These are phyloP conservation scores for Botrytis tulipae DNA, from an alignment of 2,329 filamentous ascomycete genomes.

Conservation along the genomic window DNA sequence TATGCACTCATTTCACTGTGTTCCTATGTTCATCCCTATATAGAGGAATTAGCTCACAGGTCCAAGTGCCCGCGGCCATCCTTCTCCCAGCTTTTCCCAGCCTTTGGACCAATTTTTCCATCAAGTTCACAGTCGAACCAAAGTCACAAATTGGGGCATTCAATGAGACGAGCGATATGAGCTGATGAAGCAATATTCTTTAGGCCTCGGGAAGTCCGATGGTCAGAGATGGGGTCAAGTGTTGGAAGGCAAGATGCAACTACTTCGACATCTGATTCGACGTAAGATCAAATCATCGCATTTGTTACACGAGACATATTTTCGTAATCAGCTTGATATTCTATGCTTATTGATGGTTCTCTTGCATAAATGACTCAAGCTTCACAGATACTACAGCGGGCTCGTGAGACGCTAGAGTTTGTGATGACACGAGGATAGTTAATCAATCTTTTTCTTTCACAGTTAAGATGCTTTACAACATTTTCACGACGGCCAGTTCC, in stretches of 20 bases:
- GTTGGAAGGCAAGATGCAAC: not conserved
- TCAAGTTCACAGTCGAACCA: not conserved
- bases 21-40: not conserved
- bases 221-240: not conserved
- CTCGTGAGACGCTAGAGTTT: no score
- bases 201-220: not conserved
- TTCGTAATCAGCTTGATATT: not conserved
- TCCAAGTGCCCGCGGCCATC: not conserved
- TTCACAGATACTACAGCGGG: no score
- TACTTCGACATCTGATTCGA: not conserved
- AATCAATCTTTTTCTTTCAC: not conserved
- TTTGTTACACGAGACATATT: not conserved
- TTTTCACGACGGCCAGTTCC: not conserved
- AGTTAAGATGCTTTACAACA: not conserved
- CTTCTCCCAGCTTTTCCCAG: not conserved
- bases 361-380: not conserved
- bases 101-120: not conserved
- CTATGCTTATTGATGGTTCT: not conserved
- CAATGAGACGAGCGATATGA: not conserved
- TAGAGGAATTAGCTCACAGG: not conserved
- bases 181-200: not conserved
- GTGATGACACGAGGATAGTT: not conserved
- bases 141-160: not conserved
- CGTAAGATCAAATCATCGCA: not conserved
- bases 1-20: not conserved